Percentiles rank a stretch among this genome's conserved stretches.
phyloP scores from a whole-genome alignment of 2,329 filamentous ascomycete genomes.

The Pyricularia sp. region DNA sequence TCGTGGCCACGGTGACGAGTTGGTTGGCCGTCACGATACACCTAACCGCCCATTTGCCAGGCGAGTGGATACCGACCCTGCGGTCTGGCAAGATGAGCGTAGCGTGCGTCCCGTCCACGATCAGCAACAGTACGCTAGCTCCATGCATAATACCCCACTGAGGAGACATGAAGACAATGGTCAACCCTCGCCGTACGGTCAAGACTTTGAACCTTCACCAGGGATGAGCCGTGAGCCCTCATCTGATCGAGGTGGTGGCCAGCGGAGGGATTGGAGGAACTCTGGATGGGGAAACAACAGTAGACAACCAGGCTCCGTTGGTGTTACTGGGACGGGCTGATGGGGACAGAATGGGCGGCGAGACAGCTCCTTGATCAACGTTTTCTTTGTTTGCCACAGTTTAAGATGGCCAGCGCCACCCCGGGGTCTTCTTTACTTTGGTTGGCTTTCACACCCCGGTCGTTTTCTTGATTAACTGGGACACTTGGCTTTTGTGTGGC shows the following conservation, averaged over 20 bases:
- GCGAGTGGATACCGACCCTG: constrained; percentile 79
- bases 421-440: background rate
- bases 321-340: constrained; percentile 34
- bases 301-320: constrained; percentile 38
- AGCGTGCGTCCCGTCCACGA: constrained; percentile 70
- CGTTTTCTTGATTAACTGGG: background rate
- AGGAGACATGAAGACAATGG: constrained; percentile 25
- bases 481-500: background rate
- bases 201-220: constrained; percentile 35
- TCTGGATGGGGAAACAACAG: constrained; percentile 34
- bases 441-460: background rate
- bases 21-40: constrained; percentile 49
- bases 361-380: background rate
- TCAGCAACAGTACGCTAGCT: constrained; percentile 14
- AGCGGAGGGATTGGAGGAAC: constrained; percentile 47
- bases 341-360: background rate
- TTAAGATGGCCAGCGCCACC: background rate
- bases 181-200: constrained; percentile 33
- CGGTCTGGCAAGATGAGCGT: constrained; percentile 73
- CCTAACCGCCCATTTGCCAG: constrained; percentile 42
- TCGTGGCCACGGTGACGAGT: constrained; percentile 52
- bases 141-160: background rate
- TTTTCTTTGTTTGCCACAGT: background rate
- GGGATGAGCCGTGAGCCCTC: constrained; percentile 21
- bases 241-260: constrained; percentile 26